Evolutionary conservation across 2,329 filamentous ascomycete species (phyloP), one percentile per base, ranked within the genome.

Genomic region (Pestalotiopsis sp.): DNA sequence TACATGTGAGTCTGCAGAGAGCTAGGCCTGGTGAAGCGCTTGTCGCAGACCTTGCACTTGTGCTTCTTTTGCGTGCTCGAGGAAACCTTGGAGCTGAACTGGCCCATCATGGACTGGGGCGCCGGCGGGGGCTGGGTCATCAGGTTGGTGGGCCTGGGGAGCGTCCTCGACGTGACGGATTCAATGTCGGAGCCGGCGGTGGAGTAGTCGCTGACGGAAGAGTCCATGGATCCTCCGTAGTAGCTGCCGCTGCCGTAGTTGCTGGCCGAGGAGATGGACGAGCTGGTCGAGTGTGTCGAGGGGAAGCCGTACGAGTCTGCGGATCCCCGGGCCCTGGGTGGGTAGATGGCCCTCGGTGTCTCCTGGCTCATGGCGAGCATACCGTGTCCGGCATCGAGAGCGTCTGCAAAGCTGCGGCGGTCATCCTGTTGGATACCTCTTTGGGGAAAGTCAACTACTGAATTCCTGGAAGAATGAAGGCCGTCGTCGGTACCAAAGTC

Each of bases 21-120:
- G 77, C 94, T 97, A 1, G 95, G 95, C 66, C 95, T 89, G 2
- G 95, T 98, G 80, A 98, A 98, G 57, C 95, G 90, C 87, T 98
- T 98, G 81, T 98, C 95, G 84, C 95, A 98, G 69, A 98, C 93
- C 83, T 97, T 98, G 88, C 95, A 98, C 85, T 98, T 98, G 84
- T 98, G 96, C 86, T 98, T 98, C 89, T 98, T 98, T 78, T 98
- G 94, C 10, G 95, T 96, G 82, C 94, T 97, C 20, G 93, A 94
- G 0, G 94, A 94, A 65, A 98, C 91, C 82, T 98, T 98, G 71
- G 95, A 98, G 81, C 93, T 98, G 83, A 98, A 98, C 75, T 97
- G 94, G 65, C 94, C 90, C 96, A 99, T 99, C 94, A 99, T 98
- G 0, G 94, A 97, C 77, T 97, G 93, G 1, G 94, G 94, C 20